Evolutionary conservation across 1,284 basidiomycete genomes (phyloP), one percentile per base, ranked within the genome.

Genomic region (Sanghuangporus baumii): DNA sequence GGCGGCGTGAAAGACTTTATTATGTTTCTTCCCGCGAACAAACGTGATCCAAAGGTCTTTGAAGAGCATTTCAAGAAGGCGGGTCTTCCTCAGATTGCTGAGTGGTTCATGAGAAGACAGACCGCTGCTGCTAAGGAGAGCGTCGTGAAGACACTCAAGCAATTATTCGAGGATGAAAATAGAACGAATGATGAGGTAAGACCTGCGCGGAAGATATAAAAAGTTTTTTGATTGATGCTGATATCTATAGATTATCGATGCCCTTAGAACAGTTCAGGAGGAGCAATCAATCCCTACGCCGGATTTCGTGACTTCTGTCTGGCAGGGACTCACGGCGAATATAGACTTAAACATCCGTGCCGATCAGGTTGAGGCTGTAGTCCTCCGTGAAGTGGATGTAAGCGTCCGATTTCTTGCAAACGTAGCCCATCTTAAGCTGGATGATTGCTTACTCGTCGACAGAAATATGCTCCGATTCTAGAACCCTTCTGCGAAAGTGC

Each of bases 51-150:
- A 69, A 85, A 87, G 69, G 74, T 81, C 57, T 81, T 98, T 62
- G 91, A 94, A 67, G 87, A 89, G 20, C 88, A 95, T 74, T 97
- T 98, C 82, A 91, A 84, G 75, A 84, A 84, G 64, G 89, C 87
- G 64, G 85, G 85, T 36, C 79, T 97, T 34, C 75, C 86, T 34
- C 86, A 87, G 69, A 85, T 97, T 43, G 88, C 90, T 8, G 95
- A 96, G 16, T 96, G 93, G 92, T 96, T 91, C 81, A 86, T 86
- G 60, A 95, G 94, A 81, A 88, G 87, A 70, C 92, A 94, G 73
- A 85, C 87, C 63, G 86, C 87, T 61, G 84, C 84, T 51, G 82
- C 87, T 65, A 91, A 89, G 73, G 86, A 89, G 63, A 78, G 81
- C 59, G 83, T 93, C 60, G 74, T 87, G 61, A 77, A 76, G 61